Evolutionary conservation across 164 flowering plant genomes (phyloP).

Genomic region (Macadamia integrifolia): DNA sequence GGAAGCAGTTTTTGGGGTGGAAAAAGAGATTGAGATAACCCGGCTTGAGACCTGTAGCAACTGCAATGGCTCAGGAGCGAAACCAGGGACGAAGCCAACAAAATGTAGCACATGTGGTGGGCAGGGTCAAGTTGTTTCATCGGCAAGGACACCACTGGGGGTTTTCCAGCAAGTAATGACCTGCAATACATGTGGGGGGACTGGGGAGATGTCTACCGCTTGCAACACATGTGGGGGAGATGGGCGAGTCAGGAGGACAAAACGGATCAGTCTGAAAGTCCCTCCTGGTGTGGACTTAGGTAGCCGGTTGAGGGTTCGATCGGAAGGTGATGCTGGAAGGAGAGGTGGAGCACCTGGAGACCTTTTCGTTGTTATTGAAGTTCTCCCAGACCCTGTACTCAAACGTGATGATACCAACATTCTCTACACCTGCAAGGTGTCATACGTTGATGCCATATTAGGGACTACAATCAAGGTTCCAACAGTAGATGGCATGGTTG

Average conservation of each 20-base stretch:
- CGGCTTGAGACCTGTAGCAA: conserved; percentile 82
- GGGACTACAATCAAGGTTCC: conserved; percentile 90
- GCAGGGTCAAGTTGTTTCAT: conserved; percentile 82
- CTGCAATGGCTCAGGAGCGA: conserved; percentile 88
- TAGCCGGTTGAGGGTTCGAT: conserved; percentile 75
- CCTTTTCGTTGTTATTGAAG: conserved; percentile 72
- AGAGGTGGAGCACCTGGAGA: conserved; percentile 90
- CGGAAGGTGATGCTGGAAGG: conserved; percentile 85
- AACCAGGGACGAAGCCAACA: conserved; percentile 72
- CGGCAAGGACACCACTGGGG: conserved; percentile 88
- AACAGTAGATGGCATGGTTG: conserved; percentile 90
- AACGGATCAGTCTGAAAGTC: conserved; percentile 82
- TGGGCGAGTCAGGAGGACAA: conserved; percentile 79
- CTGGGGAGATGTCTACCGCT: conserved; percentile 72
- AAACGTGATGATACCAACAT: conserved; percentile 88
- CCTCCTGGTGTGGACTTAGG: conserved; percentile 94
- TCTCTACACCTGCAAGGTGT: conserved; percentile 80
- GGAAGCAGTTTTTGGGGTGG: conserved; percentile 90
- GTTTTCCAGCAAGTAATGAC: conserved; percentile 87
- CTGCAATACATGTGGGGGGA: conserved; percentile 75
- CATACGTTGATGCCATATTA: conserved; percentile 86
- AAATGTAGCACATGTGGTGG: conserved; percentile 86
- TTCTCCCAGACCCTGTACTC: conserved; percentile 74
- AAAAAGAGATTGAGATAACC: conserved; percentile 82
- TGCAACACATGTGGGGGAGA: conserved; percentile 86